phyloP scores from a whole-genome alignment of 2,329 filamentous ascomycete genomes.

The Sclerotinia spermophila region DNA sequence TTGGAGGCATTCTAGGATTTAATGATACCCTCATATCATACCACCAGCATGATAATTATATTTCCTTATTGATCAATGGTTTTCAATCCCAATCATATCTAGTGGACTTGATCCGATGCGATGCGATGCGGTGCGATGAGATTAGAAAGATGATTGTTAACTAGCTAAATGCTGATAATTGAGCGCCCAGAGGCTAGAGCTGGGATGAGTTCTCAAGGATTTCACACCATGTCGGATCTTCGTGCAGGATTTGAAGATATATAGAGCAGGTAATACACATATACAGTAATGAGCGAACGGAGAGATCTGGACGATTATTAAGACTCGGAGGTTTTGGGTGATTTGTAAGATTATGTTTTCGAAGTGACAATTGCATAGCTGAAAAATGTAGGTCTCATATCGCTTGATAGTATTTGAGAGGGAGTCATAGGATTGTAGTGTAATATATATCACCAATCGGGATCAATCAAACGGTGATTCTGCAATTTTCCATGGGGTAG shows the following conservation, averaged over 20 bases:
- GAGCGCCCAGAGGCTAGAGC: background rate
- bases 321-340: background rate
- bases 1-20: background rate
- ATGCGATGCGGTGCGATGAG: background rate
- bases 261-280: background rate
- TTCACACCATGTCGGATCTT: background rate
- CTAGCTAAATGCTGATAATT: background rate
- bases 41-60: background rate
- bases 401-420: background rate
- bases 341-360: background rate
- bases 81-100: fast-evolving
- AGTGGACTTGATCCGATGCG: background rate
- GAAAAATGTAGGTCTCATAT: background rate
- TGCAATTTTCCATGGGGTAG: background rate
- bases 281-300: background rate
- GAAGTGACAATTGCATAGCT: background rate
- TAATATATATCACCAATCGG: background rate
- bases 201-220: background rate
- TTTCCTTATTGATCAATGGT: background rate
- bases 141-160: background rate
- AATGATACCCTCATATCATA: background rate
- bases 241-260: background rate
- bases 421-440: no score
- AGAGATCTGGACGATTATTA: background rate
- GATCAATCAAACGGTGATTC: background rate